Evolutionary conservation across 2,329 filamentous ascomycete genomes (phyloP).

Genomic region (Cryphonectria carpinicola): DNA sequence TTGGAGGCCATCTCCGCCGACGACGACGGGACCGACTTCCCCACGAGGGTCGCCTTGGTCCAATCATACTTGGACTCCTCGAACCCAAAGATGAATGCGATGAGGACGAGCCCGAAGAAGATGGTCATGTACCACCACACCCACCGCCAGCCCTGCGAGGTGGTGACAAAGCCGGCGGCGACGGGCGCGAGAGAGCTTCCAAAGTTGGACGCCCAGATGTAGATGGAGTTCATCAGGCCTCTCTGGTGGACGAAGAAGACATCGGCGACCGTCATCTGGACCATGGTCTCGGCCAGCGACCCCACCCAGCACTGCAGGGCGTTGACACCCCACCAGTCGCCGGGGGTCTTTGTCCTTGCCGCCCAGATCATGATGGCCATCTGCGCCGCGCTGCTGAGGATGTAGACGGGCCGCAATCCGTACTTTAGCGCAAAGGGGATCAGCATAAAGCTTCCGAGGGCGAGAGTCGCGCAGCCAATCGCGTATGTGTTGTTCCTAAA

Average conservation of each 20-base stretch:
- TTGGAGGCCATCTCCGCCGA: constrained; percentile 1
- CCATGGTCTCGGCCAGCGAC: constrained; percentile 46
- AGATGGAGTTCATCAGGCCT: constrained; percentile 51
- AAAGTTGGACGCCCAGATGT: constrained; percentile 44
- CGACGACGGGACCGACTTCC: neutral
- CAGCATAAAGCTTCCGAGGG: constrained; percentile 46
- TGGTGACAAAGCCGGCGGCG: constrained; percentile 28
- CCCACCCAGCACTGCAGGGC: constrained; percentile 48
- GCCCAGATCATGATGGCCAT: constrained; percentile 45
- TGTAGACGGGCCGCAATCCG: constrained; percentile 49
- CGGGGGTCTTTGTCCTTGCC: constrained; percentile 45
- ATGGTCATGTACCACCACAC: constrained; percentile 29
- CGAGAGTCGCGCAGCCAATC: constrained; percentile 45
- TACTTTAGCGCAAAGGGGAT: constrained; percentile 52
- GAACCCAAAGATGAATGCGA: constrained; percentile 27
- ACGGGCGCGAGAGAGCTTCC: constrained; percentile 33
- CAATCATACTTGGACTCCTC: constrained; percentile 30
- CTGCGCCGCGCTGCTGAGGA: constrained; percentile 45
- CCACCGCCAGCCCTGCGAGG: constrained; percentile 29
- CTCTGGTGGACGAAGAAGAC: constrained; percentile 54
- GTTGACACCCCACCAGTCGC: constrained; percentile 49
- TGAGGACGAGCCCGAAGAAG: constrained; percentile 24
- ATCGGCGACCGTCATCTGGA: constrained; percentile 52
- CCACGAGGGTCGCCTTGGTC: constrained; percentile 18
- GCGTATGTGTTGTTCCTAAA: constrained; percentile 48